Evolutionary conservation across 768 basidiomycete genomes (phyloP), one percentile per base, ranked within the genome.

Genomic region (Myochromella boudieri): DNA sequence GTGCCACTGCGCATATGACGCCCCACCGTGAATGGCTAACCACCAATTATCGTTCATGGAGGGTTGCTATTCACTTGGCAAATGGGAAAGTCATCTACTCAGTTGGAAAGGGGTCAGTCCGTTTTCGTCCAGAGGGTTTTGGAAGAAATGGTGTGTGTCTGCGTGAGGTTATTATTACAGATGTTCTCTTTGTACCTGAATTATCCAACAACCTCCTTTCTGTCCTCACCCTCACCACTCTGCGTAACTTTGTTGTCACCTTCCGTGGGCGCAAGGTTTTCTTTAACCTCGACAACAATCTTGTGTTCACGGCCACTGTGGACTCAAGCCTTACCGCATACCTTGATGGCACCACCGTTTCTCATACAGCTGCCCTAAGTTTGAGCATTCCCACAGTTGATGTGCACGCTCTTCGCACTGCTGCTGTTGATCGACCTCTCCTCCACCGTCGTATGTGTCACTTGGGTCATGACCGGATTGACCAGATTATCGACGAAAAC

Each of bases 61-160:
- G n/a, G n/a, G n/a, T 17, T 17, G n/a, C 32, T 6, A n/a, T 33
- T 17, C 32, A 12, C n/a, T 17, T 33, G 14, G 32, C 32, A 12
- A 25, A 17, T 42, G 51, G 9, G 21, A 52, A n/a, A n/a, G n/a
- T n/a, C n/a, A n/a, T n/a, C n/a, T n/a, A n/a, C n/a, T n/a, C n/a
- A n/a, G n/a, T n/a, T 22, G 38, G 4, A 27, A 27, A 28, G 21
- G 42, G 51, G 34, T 36, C 32, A 41, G 47, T 58, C 34, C 44
- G 42, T 17, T 33, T 54, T 17, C 3, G 25, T 6, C 36, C 49
- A 18, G 4, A 6, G 6, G 44, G 44, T 25, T 21, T 3, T 10
- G 27, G 22, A 6, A 41, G 18, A 24, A 24, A 40, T 1, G 27
- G 31, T n/a, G n/a, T n/a, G 22, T 10, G 26, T 1, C 39, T 47